A percentile compares a stretch with the other conserved stretches of the same genome.
Evolutionary conservation across 176 grass and related monocot genomes (phyloP).

Genomic region (Saccharum officinarum): DNA sequence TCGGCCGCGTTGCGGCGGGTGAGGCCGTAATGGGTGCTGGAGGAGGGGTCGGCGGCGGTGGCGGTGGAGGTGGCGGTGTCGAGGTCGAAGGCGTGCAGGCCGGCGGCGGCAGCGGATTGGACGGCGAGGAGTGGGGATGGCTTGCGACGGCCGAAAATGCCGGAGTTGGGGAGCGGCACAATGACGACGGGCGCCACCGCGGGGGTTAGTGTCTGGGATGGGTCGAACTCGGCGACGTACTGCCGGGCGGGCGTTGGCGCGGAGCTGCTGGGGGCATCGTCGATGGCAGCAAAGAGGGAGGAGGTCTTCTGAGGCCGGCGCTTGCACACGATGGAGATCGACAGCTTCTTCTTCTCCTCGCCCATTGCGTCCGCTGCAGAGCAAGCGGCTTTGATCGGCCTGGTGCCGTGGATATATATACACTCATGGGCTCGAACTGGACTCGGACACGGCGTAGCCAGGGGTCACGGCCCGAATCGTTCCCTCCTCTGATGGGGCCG

Average conservation of each 20-base stretch:
- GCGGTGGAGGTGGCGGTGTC: constrained; percentile 49
- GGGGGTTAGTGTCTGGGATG: constrained; percentile 39
- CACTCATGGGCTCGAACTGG: not conserved
- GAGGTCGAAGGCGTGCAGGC: constrained; percentile 45
- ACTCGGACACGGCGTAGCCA: not conserved
- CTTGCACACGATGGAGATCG: constrained; percentile 60
- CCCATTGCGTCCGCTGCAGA: constrained; percentile 36
- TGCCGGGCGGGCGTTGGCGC: constrained; percentile 29
- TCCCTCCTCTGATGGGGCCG: not conserved
- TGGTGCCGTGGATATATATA: not conserved
- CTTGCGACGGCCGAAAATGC: constrained; percentile 49
- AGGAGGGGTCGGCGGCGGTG: constrained; percentile 43
- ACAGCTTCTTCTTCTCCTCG: constrained; percentile 63
- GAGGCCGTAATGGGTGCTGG: constrained; percentile 60
- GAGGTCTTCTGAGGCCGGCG: constrained; percentile 38
- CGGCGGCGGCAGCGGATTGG: constrained; percentile 12
- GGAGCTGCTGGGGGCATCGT: not conserved
- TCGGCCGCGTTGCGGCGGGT: constrained; percentile 37
- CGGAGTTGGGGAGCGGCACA: constrained; percentile 62
- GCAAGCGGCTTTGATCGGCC: not conserved
- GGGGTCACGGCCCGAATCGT: not conserved
- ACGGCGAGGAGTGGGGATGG: constrained; percentile 50
- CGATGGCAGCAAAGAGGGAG: not conserved
- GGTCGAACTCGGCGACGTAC: constrained; percentile 85
- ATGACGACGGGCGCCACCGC: constrained; percentile 45